phyloP scores from a whole-genome alignment of 345 rosid species.

The Dovyalis caffra region DNA sequence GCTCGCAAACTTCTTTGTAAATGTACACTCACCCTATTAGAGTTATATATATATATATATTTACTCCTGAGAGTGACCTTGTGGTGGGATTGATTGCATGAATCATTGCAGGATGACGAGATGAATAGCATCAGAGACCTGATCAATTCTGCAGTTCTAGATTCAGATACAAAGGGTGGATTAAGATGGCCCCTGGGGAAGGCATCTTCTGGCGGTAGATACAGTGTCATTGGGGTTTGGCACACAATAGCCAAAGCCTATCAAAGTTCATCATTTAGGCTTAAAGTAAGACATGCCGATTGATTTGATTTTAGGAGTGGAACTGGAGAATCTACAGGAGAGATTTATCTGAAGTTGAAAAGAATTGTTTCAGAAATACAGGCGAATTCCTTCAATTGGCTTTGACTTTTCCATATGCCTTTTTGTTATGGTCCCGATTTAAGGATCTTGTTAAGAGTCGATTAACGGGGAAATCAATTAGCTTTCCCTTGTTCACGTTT shows the following conservation, averaged over 20 bases:
- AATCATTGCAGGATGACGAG: conserved; percentile 55
- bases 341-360: conserved; percentile 46
- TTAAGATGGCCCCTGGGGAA: conserved; percentile 60
- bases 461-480: too few relatives aligned
- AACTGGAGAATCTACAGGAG: conserved; percentile 38
- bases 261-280: conserved; percentile 37
- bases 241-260: conserved; percentile 41
- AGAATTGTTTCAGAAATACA: conserved; percentile 38
- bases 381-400: conserved; percentile 17
- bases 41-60: too few relatives aligned
- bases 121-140: conserved; percentile 38
- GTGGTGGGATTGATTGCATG: background rate
- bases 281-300: conserved; percentile 57
- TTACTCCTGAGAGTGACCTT: background rate
- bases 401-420: background rate
- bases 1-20: too few relatives aligned
- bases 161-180: conserved; percentile 65
- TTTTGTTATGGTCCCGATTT: too few relatives aligned
- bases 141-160: conserved; percentile 49
- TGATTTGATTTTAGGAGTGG: conserved; percentile 47
- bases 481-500: too few relatives aligned
- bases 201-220: conserved; percentile 42
- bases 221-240: conserved; percentile 42
- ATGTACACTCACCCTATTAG: too few relatives aligned
- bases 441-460: too few relatives aligned